Base-by-base conservation (phyloP, 129 eudicot genomes). In the Oenanthe sinensis region DNA sequence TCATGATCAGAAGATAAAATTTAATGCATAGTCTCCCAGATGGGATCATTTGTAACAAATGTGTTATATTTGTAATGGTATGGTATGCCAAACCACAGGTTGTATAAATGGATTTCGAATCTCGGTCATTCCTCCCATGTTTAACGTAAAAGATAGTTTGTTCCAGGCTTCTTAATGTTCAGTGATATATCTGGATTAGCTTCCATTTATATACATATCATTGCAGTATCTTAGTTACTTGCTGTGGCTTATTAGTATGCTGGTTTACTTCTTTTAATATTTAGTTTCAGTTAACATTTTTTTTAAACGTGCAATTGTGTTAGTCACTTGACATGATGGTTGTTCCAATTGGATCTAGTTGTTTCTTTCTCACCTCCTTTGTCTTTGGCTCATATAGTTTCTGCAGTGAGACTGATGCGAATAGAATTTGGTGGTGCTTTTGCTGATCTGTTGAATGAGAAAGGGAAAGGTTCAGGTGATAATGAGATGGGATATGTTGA, bases 391-490 rank as follows among this genome's bases (percentile, higher is more conserved):
- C 44, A 47, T 82, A 22, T 77, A 93, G 98, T 93, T 78, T 88
- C 98, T 63, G 97, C 98, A 1, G 98, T 93, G 85, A 89, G 98
- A 77, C 83, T 93, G 88, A 91, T 93, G 98, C 88, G 98, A 71
- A 93, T 93, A 82, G 91, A 93, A 87, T 76, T 89, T n/a, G 98
- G 98, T 42, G 98, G 98, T 75, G 98, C 98, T 50, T 93, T 89
- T 85, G 97, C 98, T 28, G 98, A 93, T 77, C 96, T 93, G 60
- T 80, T 93, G 86, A 93, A 93, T 49, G 98, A 88, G 79, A 91
- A 88, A 84, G 98, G 97, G 80, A 93, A 93, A 78, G 98, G 97
- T 55, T 93, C 98, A 28, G 93, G 96, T 67, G 92, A 87, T 67
- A 91, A 91, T 77, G 98, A 91, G 85, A 93, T 93, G 98, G 96